A percentile compares a stretch with the other conserved stretches of the same genome.
Evolutionary conservation across 805 yeast genomes (phyloP).

Genomic region (Clavispora asparagi): DNA sequence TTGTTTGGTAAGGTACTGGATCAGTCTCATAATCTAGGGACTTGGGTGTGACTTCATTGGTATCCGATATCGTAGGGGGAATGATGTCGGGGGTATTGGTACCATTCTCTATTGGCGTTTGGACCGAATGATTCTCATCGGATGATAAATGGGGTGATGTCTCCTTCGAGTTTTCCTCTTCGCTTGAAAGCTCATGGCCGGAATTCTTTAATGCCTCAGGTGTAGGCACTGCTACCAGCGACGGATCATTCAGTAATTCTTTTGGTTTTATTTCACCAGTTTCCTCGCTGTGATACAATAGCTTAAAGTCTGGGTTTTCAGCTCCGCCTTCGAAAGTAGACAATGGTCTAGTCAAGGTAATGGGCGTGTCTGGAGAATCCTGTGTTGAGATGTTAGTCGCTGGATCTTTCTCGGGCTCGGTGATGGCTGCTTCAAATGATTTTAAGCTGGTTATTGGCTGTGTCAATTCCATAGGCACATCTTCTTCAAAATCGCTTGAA

Average conservation of each 20-base stretch:
- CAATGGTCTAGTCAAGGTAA: neutral
- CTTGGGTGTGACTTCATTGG: neutral
- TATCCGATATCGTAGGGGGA: neutral
- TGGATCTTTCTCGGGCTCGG: neutral
- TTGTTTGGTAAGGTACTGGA: neutral
- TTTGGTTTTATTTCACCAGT: neutral
- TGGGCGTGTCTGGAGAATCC: neutral
- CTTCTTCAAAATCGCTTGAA: constrained; percentile 4
- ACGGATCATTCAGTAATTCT: neutral
- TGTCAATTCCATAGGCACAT: constrained; percentile 22
- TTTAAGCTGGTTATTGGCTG: constrained; percentile 9
- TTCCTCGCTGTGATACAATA: neutral
- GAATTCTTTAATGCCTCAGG: neutral
- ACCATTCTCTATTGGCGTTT: neutral
- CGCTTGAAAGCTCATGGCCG: neutral
- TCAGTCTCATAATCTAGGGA: neutral
- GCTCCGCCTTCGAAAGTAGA: neutral
- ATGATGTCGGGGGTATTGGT: neutral
- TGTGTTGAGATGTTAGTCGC: no score
- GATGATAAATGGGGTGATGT: neutral
- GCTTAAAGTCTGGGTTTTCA: neutral
- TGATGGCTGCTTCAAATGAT: neutral
- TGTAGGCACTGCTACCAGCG: neutral
- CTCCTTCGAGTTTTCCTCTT: neutral
- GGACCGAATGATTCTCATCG: neutral